Base-by-base conservation (phyloP, 306 rosid genomes). In the Ochetophila trinervis region DNA sequence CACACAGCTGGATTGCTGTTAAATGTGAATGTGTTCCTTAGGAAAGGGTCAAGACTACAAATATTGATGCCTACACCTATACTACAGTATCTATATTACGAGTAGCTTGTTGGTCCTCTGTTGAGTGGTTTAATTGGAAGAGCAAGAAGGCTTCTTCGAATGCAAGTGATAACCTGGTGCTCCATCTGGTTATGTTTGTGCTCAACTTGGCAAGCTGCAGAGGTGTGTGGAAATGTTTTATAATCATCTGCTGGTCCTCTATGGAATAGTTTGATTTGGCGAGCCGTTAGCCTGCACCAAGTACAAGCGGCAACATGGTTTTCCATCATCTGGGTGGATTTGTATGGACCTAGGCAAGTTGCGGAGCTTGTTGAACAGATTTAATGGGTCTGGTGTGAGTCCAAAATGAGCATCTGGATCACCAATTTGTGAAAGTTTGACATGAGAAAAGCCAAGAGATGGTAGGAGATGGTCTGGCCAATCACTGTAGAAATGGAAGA, bases 381-480 rank as follows among this genome's bases (percentile, higher is more conserved):
- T 92, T 62, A 67, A 73, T 4, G 95, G 95, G 71, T 92, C 88
- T 36, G 70, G 84, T 78, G 87, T 53, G 62, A 93, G 87, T 49
- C 97, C 98, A 70, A 93, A 93, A 82, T 89, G 82, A 51, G 98
- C 98, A 79, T 93, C 98, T 63, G 97, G 96, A 53, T 93, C 98
- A 20, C 97, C 98, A 80, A 89, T 93, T 70, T 93, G 99, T 40
- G 99, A 89, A 66, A 93, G 96, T 64, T 73, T 83, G 23, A 90
- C 96, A 36, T 71, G 74, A 30, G 85, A 60, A 78, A 89, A 93
- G 24, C 97, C 99, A 40, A 93, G 83, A 48, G 97, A 86, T 70
- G 99, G 99, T 42, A 93, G 79, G 72, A 93, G 97, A 65, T 87
- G 90, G 52, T 89, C 99, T 4, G 98, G 99, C 97, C 99, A 93